Percentiles rank a stretch among this genome's conserved stretches.
Conservation (phyloP, 73 alveolate genomes). For the Tetrahymena borealis region DNA sequence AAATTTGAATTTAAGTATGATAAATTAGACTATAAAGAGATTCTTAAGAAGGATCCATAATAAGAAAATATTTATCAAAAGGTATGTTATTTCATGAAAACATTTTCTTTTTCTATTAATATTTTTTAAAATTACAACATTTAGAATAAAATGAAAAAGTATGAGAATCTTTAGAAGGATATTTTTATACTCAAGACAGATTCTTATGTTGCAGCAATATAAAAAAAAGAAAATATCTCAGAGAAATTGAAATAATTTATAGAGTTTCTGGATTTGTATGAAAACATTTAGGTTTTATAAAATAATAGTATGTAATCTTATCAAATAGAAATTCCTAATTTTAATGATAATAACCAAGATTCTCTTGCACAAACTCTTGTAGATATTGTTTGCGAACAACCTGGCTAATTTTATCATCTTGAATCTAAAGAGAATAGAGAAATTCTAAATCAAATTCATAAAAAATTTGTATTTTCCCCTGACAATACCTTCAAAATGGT, state of each 20-base stretch:
- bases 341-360: background rate
- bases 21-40: too few species aligned
- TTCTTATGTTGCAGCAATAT: background rate
- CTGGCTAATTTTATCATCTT: background rate
- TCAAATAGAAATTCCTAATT: background rate
- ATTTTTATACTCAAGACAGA: background rate
- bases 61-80: background rate
- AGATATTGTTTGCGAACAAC: background rate
- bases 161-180: background rate
- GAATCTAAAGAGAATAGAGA: background rate
- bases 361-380: background rate
- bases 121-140: background rate
- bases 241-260: background rate
- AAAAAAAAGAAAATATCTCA: background rate
- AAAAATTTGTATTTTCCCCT: background rate
- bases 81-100: background rate
- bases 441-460: background rate
- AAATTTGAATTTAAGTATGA: too few species aligned
- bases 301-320: too few species aligned
- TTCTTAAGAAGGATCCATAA: too few species aligned
- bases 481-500: slow-evolving; percentile 45
- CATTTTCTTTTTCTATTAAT: background rate
- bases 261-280: background rate
- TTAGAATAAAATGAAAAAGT: background rate
- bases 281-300: too few species aligned